Evolutionary conservation across 139 green algal genomes (phyloP), one percentile per base, ranked within the genome.

Genomic region (Zygnema circumcarinatum): DNA sequence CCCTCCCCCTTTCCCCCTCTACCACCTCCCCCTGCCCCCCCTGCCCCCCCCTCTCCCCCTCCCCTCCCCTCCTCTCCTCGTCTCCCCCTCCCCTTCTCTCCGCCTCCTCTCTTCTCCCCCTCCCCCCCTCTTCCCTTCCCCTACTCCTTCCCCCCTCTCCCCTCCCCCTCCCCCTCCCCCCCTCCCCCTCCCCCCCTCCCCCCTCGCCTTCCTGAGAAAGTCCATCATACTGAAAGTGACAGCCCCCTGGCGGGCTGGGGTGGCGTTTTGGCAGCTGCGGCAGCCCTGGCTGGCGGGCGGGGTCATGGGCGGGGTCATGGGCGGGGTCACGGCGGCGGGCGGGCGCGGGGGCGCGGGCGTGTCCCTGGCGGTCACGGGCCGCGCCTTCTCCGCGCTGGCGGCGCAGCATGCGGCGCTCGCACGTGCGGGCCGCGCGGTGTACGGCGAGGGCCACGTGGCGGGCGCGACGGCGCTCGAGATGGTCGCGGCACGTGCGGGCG

Each of bases 331-430:
- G n/a, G n/a, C n/a, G n/a, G n/a, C n/a, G n/a, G n/a, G n/a, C n/a
- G n/a, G n/a, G n/a, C n/a, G n/a, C n/a, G n/a, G n/a, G n/a, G n/a
- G n/a, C n/a, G n/a, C 32, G n/a, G 80, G 53, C 29, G 80, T 52
- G 2, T 67, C 74, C 29, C 53, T 86, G 1, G 80, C 75, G 2
- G 80, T 86, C 2, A 86, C 80, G 33, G 80, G 80, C 52, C 47
- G 80, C 67, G 80, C 80, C 0, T 86, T 86, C 52, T 0, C 47
- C 25, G 47, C 80, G 32, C 80, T 86, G n/a, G 33, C 54, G 31
- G 29, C 52, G 29, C 80, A 86, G 7, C 80, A 86, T 40, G 32
- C 74, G 29, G n/a, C 2, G 11, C 38, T 76, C 25, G 31, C 22
- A 36, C 47, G 62, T 42, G 80, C 31, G 62, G 62, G n/a, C 2